phyloP scores from a whole-genome alignment of 306 rosid genomes.

The Lathyrus sativus region DNA sequence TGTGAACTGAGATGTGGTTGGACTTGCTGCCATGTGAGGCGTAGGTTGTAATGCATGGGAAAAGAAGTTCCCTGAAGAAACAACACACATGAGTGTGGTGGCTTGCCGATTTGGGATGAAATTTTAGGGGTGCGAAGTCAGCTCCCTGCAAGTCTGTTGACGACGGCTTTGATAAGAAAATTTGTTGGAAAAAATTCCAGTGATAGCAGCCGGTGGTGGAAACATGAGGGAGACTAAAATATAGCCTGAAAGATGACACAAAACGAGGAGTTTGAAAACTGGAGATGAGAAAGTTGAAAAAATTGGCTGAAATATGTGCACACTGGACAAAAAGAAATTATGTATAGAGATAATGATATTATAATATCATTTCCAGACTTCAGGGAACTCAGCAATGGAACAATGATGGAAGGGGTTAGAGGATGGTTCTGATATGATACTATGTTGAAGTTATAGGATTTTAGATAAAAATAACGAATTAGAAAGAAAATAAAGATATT shows the following conservation, averaged over 20 bases:
- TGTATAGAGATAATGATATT: background rate
- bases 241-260: background rate
- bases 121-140: background rate
- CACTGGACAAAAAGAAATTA: background rate
- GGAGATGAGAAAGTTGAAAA: no score
- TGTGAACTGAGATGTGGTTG: no score
- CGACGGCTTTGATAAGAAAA: background rate
- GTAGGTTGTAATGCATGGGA: no score
- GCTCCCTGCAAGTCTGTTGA: background rate
- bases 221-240: background rate
- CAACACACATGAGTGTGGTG: background rate
- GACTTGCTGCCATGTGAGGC: no score
- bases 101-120: background rate
- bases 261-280: no score
- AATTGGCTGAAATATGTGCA: background rate
- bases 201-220: background rate
- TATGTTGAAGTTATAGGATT: no score
- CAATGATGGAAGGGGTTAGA: background rate
- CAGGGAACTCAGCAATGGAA: background rate
- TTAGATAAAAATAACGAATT: background rate
- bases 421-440: background rate
- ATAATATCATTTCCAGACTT: background rate
- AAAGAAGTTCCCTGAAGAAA: background rate
- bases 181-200: background rate
- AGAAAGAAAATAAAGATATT: constrained; percentile 10